Conservation (phyloP, 345 rosid species). For the Moricandia moricandioides region DNA sequence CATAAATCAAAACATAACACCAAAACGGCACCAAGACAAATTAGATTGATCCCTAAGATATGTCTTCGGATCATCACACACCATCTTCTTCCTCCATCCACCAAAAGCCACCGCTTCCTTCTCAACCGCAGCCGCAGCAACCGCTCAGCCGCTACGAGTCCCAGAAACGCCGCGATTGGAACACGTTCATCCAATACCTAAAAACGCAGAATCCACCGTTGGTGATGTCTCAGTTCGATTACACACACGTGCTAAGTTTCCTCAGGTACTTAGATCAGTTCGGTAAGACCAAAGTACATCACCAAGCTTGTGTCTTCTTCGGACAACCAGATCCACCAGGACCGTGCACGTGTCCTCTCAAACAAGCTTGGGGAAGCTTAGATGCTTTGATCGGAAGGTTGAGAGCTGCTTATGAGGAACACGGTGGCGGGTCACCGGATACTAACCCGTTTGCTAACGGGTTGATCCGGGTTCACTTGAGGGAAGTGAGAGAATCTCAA, state of each 20-base stretch:
- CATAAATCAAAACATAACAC: constrained; percentile 21
- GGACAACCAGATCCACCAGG: constrained; percentile 89
- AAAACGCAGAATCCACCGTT: constrained; percentile 79
- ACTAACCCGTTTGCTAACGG: constrained; percentile 83
- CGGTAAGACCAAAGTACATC: constrained; percentile 93
- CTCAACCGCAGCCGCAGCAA: constrained; percentile 28
- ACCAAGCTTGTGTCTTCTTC: constrained; percentile 67
- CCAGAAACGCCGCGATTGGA: constrained; percentile 90
- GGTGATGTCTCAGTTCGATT: constrained; percentile 61
- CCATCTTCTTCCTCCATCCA: constrained; percentile 30
- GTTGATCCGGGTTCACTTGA: constrained; percentile 61
- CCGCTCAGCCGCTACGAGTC: constrained; percentile 82
- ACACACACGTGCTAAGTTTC: constrained; percentile 79
- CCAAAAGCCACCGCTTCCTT: constrained; percentile 13
- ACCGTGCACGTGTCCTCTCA: constrained; percentile 76
- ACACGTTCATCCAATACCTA: constrained; percentile 84
- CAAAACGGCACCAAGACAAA: background rate
- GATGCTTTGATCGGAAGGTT: constrained; percentile 89
- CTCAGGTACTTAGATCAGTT: constrained; percentile 85
- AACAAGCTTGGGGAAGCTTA: constrained; percentile 94
- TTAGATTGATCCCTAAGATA: background rate
- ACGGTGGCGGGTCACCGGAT: constrained; percentile 69
- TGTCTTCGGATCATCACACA: constrained; percentile 30
- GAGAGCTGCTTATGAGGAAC: constrained; percentile 82
- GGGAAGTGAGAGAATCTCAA: constrained; percentile 85